Evolutionary conservation across 345 rosid species (phyloP).

Genomic region (Hibiscus trionum): DNA sequence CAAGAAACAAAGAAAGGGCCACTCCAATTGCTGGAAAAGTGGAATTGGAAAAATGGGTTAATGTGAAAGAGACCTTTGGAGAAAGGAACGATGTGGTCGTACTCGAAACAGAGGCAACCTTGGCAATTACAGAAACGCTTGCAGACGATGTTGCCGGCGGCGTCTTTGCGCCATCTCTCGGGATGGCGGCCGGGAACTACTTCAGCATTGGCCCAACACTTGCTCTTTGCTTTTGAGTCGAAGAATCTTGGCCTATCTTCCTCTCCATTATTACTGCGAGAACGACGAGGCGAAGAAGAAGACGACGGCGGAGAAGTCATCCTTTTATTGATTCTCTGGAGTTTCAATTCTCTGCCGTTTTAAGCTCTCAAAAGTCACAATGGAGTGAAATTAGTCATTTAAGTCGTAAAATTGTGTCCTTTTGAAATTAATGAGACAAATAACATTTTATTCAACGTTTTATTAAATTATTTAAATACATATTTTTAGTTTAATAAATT

Average conservation of each 20-base stretch:
- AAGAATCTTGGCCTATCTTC: slow-evolving; percentile 74
- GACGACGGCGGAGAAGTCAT: slow-evolving; percentile 16
- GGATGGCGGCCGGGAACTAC: slow-evolving; percentile 82
- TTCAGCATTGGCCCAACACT: slow-evolving; percentile 75
- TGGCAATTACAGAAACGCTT: slow-evolving; percentile 79
- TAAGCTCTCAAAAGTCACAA: not conserved
- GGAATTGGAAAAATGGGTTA: not conserved
- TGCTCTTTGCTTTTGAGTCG: slow-evolving; percentile 53
- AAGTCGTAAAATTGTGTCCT: too few species aligned
- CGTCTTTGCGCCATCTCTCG: slow-evolving; percentile 93
- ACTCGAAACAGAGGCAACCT: slow-evolving; percentile 92
- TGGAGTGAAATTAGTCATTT: not conserved
- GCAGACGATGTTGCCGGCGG: slow-evolving; percentile 83
- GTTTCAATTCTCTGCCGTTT: not conserved
- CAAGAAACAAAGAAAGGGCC: not conserved
- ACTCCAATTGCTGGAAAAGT: not conserved
- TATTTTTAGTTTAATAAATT: too few species aligned
- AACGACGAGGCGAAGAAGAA: slow-evolving; percentile 22
- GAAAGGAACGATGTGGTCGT: slow-evolving; percentile 85
- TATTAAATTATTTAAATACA: too few species aligned
- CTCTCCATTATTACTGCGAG: slow-evolving; percentile 19
- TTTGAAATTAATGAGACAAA: too few species aligned
- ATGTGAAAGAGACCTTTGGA: slow-evolving; percentile 55
- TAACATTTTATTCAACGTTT: too few species aligned
- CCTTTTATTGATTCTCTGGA: not conserved